Conservation (phyloP, 192 early-diverging fungal genomes). For the Lobosporangium transversale region DNA sequence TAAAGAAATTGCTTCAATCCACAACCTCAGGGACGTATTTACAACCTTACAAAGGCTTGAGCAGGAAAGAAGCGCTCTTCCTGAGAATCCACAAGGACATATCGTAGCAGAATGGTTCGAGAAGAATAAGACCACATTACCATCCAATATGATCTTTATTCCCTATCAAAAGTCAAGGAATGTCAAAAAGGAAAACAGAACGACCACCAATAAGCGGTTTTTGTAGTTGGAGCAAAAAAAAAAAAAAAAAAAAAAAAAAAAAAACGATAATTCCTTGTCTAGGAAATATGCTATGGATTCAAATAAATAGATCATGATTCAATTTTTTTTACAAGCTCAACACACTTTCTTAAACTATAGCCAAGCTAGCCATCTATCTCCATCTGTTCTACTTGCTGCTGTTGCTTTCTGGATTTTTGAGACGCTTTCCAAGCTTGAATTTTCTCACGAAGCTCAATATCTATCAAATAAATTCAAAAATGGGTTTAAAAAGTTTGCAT, state of each 20-base stretch:
- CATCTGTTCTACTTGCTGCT: constrained; percentile 3
- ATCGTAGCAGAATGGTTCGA: constrained; percentile 55
- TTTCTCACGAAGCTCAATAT: constrained; percentile 28
- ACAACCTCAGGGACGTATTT: constrained; percentile 34
- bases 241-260: background rate
- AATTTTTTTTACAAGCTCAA: no score
- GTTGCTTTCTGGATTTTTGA: constrained; percentile 24
- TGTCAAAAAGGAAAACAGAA: constrained; percentile 47
- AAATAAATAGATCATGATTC: no score
- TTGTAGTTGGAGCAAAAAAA: constrained; percentile 2
- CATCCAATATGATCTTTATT: constrained; percentile 53
- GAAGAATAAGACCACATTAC: constrained; percentile 43
- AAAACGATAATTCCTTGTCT: background rate
- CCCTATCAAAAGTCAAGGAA: constrained; percentile 53
- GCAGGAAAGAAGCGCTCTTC: background rate
- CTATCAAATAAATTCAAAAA: background rate
- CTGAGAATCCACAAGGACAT: constrained; percentile 46
- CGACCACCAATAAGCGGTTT: constrained; percentile 46
- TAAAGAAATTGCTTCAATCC: constrained; percentile 40
- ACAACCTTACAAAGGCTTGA: constrained; percentile 14
- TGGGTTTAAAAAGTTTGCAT: background rate
- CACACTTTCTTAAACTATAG: no score
- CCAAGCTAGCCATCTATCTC: constrained; percentile 5
- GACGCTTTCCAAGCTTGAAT: constrained; percentile 33
- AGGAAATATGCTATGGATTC: no score